These are phyloP conservation scores for Trichoderma asperellum DNA, from an alignment of 2,329 filamentous ascomycete species.

Conservation along the genomic window DNA sequence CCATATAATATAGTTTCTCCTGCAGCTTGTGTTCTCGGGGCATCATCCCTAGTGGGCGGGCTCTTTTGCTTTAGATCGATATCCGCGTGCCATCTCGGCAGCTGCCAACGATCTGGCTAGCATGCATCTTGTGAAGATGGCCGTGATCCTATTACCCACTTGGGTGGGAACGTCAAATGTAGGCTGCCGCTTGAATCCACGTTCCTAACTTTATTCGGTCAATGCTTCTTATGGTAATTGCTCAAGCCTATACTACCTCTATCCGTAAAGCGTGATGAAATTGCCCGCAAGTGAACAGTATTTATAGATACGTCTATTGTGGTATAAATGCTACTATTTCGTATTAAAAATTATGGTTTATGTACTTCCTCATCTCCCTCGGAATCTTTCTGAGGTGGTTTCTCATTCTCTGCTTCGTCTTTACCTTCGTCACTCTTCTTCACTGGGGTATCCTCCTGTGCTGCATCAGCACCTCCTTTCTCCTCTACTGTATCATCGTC, in stretches of 20 bases:
- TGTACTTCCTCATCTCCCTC: neutral
- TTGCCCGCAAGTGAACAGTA: neutral
- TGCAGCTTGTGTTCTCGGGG: neutral
- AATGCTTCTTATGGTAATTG: neutral
- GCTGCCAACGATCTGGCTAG: slow-evolving; percentile 5
- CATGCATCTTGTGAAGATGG: neutral
- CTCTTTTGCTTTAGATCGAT: neutral
- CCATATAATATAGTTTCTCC: neutral
- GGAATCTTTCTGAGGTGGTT: neutral
- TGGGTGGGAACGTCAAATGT: neutral
- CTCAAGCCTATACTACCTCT: neutral
- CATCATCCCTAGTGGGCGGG: neutral
- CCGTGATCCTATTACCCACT: neutral
- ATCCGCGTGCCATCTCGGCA: neutral
- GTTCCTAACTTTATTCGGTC: neutral
- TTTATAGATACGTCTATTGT: neutral
- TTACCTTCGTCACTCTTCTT: neutral
- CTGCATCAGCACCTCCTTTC: neutral
- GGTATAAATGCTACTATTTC: slow-evolving; percentile 4
- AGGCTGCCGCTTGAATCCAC: neutral
- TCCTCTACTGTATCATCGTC: neutral
- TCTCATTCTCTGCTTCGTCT: neutral
- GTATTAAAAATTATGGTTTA: slow-evolving; percentile 10
- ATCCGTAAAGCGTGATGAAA: neutral
- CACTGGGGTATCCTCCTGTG: neutral